phyloP scores from a whole-genome alignment of 805 yeast species.

The Candida piceae region DNA sequence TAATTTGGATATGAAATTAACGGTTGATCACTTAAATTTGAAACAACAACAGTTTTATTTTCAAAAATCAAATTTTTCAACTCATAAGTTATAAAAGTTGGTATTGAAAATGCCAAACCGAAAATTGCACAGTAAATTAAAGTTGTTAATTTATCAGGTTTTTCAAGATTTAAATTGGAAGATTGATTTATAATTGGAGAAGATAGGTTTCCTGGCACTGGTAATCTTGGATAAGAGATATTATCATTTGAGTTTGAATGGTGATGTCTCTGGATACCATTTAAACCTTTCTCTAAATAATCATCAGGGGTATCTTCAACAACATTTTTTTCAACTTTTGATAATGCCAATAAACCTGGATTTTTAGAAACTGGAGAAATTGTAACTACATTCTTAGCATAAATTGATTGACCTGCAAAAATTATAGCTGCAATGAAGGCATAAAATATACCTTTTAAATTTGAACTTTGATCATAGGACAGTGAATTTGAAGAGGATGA shows the following conservation, averaged over 20 bases:
- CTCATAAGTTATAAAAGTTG: slow-evolving; percentile 67
- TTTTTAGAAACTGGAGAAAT: slow-evolving; percentile 20
- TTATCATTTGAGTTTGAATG: slow-evolving; percentile 1
- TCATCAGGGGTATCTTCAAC: background rate
- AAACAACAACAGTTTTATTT: background rate
- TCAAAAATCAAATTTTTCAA: slow-evolving; percentile 30
- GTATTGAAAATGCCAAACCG: slow-evolving; percentile 68
- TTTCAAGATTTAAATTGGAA: slow-evolving; percentile 20
- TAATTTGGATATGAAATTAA: slow-evolving; percentile 19
- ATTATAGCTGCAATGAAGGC: slow-evolving; percentile 66
- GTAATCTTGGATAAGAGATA: background rate
- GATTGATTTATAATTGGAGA: background rate
- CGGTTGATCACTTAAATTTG: slow-evolving; percentile 1
- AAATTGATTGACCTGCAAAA: slow-evolving; percentile 82
- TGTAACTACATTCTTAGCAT: slow-evolving; percentile 77
- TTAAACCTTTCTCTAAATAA: background rate
- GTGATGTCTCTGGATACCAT: background rate
- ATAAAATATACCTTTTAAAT: slow-evolving; percentile 58
- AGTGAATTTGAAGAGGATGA: slow-evolving; percentile 3
- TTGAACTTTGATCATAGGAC: slow-evolving; percentile 19
- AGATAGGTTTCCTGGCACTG: background rate
- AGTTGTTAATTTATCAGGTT: slow-evolving; percentile 78
- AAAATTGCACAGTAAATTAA: slow-evolving; percentile 71
- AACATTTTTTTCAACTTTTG: background rate
- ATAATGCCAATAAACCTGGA: slow-evolving; percentile 15